phyloP scores from a whole-genome alignment of 345 rosid species.

The Turritis glabra region DNA sequence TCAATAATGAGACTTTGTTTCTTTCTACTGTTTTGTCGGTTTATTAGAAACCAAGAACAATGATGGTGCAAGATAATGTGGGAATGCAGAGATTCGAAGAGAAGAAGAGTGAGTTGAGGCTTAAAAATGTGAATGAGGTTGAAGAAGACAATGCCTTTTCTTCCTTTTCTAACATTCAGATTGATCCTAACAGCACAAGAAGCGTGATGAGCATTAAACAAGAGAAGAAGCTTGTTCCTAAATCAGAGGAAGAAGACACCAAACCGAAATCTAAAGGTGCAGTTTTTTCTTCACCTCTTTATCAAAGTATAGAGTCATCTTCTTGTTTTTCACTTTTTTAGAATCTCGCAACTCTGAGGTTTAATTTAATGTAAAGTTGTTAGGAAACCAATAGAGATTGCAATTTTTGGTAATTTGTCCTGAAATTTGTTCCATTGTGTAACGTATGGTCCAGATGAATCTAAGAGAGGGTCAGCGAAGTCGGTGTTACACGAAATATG shows the following conservation, averaged over 20 bases:
- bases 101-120: conserved; percentile 1
- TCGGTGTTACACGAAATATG: conserved; percentile 50
- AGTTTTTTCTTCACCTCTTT: background rate
- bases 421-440: conserved; percentile 1
- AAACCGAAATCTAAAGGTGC: conserved; percentile 23
- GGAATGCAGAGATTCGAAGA: conserved; percentile 13
- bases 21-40: background rate
- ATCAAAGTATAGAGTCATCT: background rate
- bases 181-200: conserved; percentile 43
- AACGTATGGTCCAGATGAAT: conserved; percentile 33
- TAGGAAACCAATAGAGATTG: background rate
- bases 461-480: conserved; percentile 40
- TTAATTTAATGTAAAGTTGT: background rate
- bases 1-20: background rate
- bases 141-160: conserved; percentile 14
- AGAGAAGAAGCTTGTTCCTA: background rate
- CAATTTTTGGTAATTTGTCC: background rate
- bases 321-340: background rate
- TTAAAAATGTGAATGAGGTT: conserved; percentile 12
- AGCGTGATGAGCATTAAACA: background rate
- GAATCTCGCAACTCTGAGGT: background rate
- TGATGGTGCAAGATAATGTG: conserved; percentile 1
- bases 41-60: conserved; percentile 28
- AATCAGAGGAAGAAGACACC: background rate
- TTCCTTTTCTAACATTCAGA: conserved; percentile 34